phyloP scores from a whole-genome alignment of 768 basidiomycete genomes.

The Leccinum arenicola region DNA sequence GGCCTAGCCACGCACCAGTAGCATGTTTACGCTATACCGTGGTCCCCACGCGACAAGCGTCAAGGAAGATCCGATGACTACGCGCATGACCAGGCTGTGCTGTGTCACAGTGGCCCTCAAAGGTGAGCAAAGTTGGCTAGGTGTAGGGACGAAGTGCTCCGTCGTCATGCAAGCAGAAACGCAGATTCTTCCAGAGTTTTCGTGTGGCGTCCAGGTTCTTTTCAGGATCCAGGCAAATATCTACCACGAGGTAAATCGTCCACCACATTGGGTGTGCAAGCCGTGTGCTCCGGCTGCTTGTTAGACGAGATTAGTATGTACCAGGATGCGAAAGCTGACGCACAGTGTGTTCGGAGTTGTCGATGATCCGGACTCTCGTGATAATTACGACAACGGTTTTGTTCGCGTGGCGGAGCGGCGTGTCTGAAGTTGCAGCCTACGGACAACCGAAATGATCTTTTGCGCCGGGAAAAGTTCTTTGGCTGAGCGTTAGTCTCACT shows the following conservation, averaged over 20 bases:
- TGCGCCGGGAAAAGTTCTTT: neutral
- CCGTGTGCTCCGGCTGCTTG: neutral
- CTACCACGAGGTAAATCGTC: neutral
- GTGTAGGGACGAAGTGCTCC: neutral
- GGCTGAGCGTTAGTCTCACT: neutral
- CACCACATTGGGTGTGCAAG: neutral
- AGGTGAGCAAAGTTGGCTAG: no score
- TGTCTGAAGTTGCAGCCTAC: neutral
- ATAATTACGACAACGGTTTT: neutral
- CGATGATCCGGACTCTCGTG: neutral
- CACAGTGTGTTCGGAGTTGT: neutral
- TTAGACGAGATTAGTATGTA: neutral
- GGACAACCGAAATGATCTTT: neutral
- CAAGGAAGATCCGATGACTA: neutral
- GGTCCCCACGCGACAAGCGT: neutral
- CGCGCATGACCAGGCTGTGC: neutral
- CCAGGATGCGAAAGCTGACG: neutral
- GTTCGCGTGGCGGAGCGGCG: neutral
- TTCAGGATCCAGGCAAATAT: neutral
- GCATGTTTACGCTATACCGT: neutral
- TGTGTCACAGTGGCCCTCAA: neutral
- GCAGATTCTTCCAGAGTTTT: neutral
- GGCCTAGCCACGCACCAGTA: neutral
- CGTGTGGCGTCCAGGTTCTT: neutral
- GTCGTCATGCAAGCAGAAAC: neutral